Percentiles rank a stretch among this genome's conserved stretches.
Evolutionary conservation across 148 eudicot genomes (phyloP).

Genomic region (Silene latifolia): DNA sequence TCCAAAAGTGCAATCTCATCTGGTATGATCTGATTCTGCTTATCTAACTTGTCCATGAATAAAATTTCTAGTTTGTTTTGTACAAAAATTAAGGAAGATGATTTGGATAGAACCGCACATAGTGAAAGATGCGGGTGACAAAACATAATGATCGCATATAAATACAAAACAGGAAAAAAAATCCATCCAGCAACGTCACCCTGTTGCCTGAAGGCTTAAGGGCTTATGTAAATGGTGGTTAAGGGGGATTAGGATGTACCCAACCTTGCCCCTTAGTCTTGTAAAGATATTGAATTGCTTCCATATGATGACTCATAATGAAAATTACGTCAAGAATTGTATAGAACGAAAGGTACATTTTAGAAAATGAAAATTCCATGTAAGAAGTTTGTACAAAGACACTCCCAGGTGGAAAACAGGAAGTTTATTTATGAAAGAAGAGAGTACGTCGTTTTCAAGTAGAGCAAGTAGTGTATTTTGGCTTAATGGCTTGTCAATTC

Average conservation of each 20-base stretch:
- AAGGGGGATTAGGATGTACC: no score
- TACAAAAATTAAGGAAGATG: neutral
- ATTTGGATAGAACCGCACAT: neutral
- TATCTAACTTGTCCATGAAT: neutral
- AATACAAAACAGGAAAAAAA: no score
- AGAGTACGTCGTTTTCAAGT: neutral
- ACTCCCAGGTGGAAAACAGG: neutral
- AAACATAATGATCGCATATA: no score
- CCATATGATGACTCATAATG: no score
- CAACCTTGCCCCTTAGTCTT: no score
- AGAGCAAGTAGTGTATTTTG: neutral
- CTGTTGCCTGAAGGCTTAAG: no score
- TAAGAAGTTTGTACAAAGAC: neutral
- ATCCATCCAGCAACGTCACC: no score
- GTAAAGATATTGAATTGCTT: no score
- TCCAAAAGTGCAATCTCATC: constrained; percentile 54
- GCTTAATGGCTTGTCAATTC: neutral
- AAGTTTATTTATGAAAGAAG: neutral
- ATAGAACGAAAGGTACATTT: no score
- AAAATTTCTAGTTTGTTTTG: neutral
- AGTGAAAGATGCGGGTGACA: neutral
- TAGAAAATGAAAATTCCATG: no score
- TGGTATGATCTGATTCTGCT: constrained; percentile 42
- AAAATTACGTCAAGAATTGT: no score
- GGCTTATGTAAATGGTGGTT: no score